Conservation (phyloP, 2,329 filamentous ascomycete genomes). For the Periconia macrospinosa region DNA sequence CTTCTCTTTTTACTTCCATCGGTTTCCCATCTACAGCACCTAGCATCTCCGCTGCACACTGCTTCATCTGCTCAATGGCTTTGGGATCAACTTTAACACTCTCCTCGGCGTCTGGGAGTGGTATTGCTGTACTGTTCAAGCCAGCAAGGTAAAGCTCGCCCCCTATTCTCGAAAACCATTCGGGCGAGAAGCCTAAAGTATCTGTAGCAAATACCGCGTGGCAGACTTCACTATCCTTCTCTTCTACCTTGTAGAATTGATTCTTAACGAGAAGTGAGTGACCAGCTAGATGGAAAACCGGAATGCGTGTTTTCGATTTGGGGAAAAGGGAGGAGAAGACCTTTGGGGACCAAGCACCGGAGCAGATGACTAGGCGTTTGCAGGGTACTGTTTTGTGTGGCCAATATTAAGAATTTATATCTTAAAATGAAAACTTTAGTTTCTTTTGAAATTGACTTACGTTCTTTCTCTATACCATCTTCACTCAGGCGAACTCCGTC, state of each 20-base stretch:
- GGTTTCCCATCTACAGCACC: conserved; percentile 51
- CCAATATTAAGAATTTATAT: not conserved
- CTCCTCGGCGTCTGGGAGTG: conserved; percentile 61
- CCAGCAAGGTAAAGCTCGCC: conserved; percentile 75
- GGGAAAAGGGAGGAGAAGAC: conserved; percentile 70
- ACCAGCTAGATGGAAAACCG: conserved; percentile 66
- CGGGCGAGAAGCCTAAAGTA: conserved; percentile 63
- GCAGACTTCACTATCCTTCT: conserved; percentile 54
- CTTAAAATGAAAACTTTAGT: not conserved
- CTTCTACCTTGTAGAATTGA: conserved; percentile 53
- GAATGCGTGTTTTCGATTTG: conserved; percentile 53
- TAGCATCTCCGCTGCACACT: conserved; percentile 54
- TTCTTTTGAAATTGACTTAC: conserved; percentile 15
- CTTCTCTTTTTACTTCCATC: conserved; percentile 64
- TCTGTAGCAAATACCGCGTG: conserved; percentile 71
- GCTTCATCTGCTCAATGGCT: conserved; percentile 55
- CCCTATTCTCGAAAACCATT: conserved; percentile 68
- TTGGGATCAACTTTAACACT: conserved; percentile 52
- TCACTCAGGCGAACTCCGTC: conserved; percentile 56
- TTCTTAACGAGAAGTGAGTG: conserved; percentile 71
- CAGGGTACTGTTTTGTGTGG: conserved; percentile 57
- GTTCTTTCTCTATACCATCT: conserved; percentile 50
- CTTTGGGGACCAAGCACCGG: conserved; percentile 70
- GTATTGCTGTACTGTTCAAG: conserved; percentile 63
- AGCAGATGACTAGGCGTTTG: conserved; percentile 65